A percentile compares a stretch with the other conserved stretches of the same genome.
phyloP scores from a whole-genome alignment of 805 yeast genomes.

The Saccharomycopsis sp. region DNA sequence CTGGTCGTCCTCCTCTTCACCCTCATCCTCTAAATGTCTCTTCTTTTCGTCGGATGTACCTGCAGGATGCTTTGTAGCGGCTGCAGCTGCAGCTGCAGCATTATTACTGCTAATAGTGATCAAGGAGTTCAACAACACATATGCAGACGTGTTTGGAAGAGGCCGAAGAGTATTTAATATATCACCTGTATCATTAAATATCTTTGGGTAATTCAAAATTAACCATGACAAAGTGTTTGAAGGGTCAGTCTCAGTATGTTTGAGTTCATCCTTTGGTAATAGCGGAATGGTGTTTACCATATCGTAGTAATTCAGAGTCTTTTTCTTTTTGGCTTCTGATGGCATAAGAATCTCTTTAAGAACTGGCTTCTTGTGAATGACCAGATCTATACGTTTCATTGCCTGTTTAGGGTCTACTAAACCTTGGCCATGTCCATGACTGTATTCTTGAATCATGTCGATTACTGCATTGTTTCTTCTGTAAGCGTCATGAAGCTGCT shows the following conservation, averaged over 20 bases:
- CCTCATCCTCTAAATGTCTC: neutral
- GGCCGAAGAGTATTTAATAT: conserved; percentile 12
- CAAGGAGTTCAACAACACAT: conserved; percentile 13
- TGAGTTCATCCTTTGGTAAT: neutral
- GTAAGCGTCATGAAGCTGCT: neutral
- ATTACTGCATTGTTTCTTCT: conserved; percentile 9
- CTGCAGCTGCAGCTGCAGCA: neutral
- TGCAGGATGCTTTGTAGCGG: neutral
- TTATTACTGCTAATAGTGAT: neutral
- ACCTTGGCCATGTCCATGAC: neutral
- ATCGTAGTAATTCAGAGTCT: neutral
- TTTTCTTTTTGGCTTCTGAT: neutral
- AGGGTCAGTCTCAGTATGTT: conserved; percentile 3
- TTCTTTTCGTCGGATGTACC: neutral
- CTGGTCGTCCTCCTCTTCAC: neutral
- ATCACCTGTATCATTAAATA: conserved; percentile 17
- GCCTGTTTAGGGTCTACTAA: neutral
- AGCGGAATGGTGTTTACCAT: conserved; percentile 4
- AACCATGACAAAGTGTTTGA: conserved; percentile 12
- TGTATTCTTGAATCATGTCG: conserved; percentile 12
- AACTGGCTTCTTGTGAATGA: conserved; percentile 1
- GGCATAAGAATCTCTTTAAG: neutral
- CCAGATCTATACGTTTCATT: neutral
- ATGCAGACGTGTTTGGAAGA: conserved; percentile 12
- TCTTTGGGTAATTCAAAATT: conserved; percentile 8